Base-by-base conservation (phyloP, 352 stramenopile species). In the Globisporangium orthogonon region DNA sequence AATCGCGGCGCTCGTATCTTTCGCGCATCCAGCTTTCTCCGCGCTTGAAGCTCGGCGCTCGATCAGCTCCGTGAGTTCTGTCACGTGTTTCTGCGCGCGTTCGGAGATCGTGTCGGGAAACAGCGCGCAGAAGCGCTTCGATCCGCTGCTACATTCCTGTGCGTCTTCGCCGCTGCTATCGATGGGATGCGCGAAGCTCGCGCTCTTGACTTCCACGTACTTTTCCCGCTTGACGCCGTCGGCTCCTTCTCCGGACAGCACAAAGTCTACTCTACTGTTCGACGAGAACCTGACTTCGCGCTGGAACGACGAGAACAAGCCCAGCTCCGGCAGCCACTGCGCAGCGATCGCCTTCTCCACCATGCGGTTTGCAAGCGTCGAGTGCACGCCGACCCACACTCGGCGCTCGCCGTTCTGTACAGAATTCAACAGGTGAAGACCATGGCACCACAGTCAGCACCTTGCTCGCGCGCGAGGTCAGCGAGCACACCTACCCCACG, bases 131-230 rank as follows among this genome's bases (percentile, higher is more conserved):
- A 51, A 59, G 18, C 48, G 52, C n/a, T 28, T 50, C 15, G 17
- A 14, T 10, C 14, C 35, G 35, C 35, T 40, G 35, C 35, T 40
- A 10, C 2, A 7, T 11, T 40, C 35, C 2, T 13, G 35, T 2
- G 39, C 17, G 0, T 46, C 52, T 15, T 9, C 28, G 37, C 7
- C 18, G 18, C 43, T 41, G 23, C 66, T 7, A 43, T 35, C 54
- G 33, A 53, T 47, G 15, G 58, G 50, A 40, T 70, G 23, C 33
- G 74, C 72, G 9, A 94, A 67, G 49, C 81, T 94, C 44, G 90
- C 84, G 65, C 82, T 91, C 65, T 94, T 94, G 33, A 94, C 84
- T 66, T 94, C 84, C 28, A 91, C 73, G 58, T 91, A 94, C 62
- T 85, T 87, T 33, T 86, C 67, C 39, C 78, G 74, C 17, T 54